phyloP scores from a whole-genome alignment of 2,329 filamentous ascomycete genomes.

The Phyllosticta paracitricarpa region DNA sequence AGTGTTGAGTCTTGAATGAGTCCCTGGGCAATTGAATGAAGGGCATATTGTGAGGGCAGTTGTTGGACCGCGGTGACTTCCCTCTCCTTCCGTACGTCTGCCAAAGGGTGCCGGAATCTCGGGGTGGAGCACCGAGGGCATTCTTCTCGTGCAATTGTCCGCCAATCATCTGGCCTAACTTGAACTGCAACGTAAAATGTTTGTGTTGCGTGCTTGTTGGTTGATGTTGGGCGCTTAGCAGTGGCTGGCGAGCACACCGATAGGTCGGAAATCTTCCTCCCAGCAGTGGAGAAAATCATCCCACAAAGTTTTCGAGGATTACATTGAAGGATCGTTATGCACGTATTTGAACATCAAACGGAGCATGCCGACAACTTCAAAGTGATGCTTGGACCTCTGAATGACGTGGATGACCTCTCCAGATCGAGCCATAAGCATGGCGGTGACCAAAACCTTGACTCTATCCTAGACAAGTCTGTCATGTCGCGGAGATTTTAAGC shows the following conservation, averaged over 20 bases:
- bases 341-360: no score
- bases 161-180: background rate
- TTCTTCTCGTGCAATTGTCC: background rate
- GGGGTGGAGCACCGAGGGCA: background rate
- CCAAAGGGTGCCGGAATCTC: background rate
- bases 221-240: background rate
- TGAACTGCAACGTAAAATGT: background rate
- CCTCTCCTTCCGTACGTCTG: background rate
- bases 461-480: no score
- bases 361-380: no score
- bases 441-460: no score
- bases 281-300: no score
- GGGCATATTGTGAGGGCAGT: background rate
- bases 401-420: no score
- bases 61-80: background rate
- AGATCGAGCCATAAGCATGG: no score
- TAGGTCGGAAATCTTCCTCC: background rate
- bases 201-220: background rate
- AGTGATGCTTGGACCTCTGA: no score
- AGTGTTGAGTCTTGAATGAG: background rate
- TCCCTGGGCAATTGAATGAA: background rate
- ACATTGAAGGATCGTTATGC: no score
- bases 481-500: no score
- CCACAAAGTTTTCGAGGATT: no score
- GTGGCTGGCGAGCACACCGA: background rate